Base-by-base conservation (phyloP, 2,329 filamentous ascomycete genomes). In the Cryphonectria naterciae region DNA sequence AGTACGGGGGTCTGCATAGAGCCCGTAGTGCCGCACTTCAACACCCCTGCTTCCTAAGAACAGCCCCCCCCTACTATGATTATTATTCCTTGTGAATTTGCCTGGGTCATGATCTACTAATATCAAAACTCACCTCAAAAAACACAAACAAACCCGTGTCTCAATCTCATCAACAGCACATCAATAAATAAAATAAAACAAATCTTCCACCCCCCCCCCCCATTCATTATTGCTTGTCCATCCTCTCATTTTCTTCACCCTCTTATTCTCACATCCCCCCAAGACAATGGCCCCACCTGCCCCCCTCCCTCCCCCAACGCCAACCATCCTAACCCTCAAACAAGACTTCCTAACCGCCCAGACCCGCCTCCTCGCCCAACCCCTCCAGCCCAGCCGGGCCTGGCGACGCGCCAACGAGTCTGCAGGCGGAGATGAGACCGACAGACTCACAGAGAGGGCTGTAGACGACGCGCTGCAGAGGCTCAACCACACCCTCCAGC, bases 241-340 rank as follows among this genome's bases (percentile, higher is more conserved):
- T 10, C 6, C 37, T 37, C 37, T 11, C n/a, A n/a, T n/a, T n/a
- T n/a, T n/a, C n/a, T n/a, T n/a, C n/a, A n/a, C n/a, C n/a, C n/a
- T n/a, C n/a, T n/a, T n/a, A n/a, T n/a, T n/a, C n/a, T n/a, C n/a
- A n/a, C n/a, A n/a, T n/a, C n/a, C n/a, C n/a, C n/a, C 2, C 17
- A 61, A 4, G 22, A 39, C 7, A 35, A 39, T 17, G 10, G 8
- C 37, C 22, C 8, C 37, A 13, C 37, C 37, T 11, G 10, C 8
- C 37, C 1, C 37, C 37, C 37, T 39, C 37, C 37, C 37, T 39
- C 37, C 37, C 13, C 60, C 39, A 19, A n/a, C 85, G 1, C 87
- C 87, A 4, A 90, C 89, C 2, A 84, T 91, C 73, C 83, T 90
- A 63, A 83, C 87, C 35, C 83, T 90, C 68, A 93, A 93, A 78